These are phyloP conservation scores for Microdochium trichocladiopsis DNA, from an alignment of 2,329 filamentous ascomycete genomes.

Conservation along the genomic window DNA sequence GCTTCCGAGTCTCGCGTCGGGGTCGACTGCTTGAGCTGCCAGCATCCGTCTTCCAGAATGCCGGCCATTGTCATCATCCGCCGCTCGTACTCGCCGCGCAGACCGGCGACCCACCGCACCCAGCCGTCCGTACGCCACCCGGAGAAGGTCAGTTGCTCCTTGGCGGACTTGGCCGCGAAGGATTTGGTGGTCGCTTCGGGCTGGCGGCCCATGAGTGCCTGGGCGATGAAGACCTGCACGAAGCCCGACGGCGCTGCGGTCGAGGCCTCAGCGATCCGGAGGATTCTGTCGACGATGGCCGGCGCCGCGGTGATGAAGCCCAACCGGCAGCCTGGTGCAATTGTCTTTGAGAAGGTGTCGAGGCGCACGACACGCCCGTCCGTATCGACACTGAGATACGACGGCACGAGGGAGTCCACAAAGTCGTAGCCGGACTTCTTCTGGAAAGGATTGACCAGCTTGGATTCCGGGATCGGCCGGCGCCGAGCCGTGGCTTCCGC, in stretches of 20 bases:
- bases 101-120: conserved; percentile 84
- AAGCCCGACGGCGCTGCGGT: conserved; percentile 88
- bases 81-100: conserved; percentile 76
- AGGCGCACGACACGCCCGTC: conserved; percentile 84
- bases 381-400: conserved; percentile 72
- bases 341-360: conserved; percentile 90
- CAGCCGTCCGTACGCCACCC: conserved; percentile 80
- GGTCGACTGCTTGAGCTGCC: conserved; percentile 56
- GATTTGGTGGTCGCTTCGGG: conserved; percentile 36
- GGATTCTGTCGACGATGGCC: conserved; percentile 64
- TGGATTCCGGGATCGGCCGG: conserved; percentile 22
- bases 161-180: conserved; percentile 33
- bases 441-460: conserved; percentile 16
- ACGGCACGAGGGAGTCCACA: conserved; percentile 76
- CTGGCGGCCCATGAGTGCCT: conserved; percentile 68
- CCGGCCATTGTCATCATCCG: conserved; percentile 77
- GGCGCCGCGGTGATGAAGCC: conserved; percentile 90
- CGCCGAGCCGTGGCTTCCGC: conserved; percentile 42
- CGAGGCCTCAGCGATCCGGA: conserved; percentile 66
- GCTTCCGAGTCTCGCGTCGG: conserved; percentile 34
- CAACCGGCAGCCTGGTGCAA: conserved; percentile 81
- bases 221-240: conserved; percentile 74
- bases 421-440: conserved; percentile 62
- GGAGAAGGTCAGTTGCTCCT: conserved; percentile 37
- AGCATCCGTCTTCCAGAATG: conserved; percentile 62